Base-by-base conservation (phyloP, 1,139 yeast genomes). In the Sugiyamaella neomexicana region DNA sequence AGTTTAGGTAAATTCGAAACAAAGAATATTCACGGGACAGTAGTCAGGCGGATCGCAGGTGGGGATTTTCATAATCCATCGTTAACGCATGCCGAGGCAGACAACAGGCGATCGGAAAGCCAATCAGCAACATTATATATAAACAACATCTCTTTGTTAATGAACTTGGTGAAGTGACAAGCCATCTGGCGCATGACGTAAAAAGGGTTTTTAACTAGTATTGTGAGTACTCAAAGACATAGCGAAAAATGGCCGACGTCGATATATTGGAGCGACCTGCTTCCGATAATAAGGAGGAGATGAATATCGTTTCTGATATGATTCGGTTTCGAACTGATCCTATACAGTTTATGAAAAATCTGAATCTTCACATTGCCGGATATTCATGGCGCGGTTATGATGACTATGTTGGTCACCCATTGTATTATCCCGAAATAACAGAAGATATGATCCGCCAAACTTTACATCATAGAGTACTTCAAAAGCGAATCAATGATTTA, bases 371-470 rank as follows among this genome's bases (percentile, higher is more conserved):
- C 50, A 62, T 70, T 46, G 53, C 62, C n/a, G 75, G 76, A 34
- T 60, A 69, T 5, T 63, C 67, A 13, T 73, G 75, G 70, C 64
- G 77, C 23, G 68, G 72, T 15, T 74, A 72, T 60, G 69, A 72
- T 49, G 62, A 68, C 46, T 72, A 71, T 57, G 63, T 69, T 31
- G 78, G 78, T 34, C 69, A 69, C 52, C 66, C 61, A 25, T 60
- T 74, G 29, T 74, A 61, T 60, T 69, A 68, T 52, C 67, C 66
- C 7, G 72, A 72, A 1, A 62, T 71, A 55, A 60, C 68, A 6
- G 74, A 69, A 29, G 57, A 64, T 31, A 59, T 72, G 50, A 58
- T 60, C 40, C 60, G 60, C 16, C 58, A 62, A 41, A 71, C 74
- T 5, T 54, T 73, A 52, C 55, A 56, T 39, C 71, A 70, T 56